Percentiles rank a stretch among this genome's conserved stretches.
These are phyloP conservation scores for Dictyostelium brefeldianum DNA, from an alignment of 78 protist genomes.

Conservation along the genomic window DNA sequence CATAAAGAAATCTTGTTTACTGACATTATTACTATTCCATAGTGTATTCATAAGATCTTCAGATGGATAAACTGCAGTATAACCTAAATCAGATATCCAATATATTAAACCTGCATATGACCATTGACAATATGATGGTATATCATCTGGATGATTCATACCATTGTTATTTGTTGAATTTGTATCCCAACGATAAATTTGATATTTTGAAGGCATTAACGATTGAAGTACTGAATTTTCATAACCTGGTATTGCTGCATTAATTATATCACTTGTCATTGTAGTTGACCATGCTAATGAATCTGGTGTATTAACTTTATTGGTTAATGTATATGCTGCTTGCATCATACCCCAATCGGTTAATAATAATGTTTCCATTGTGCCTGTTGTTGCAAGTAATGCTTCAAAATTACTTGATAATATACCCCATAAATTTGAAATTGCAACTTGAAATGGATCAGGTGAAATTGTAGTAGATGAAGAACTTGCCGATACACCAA, in stretches of 20 bases:
- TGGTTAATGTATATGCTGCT: neutral
- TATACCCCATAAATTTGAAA: neutral
- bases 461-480: neutral
- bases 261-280: neutral
- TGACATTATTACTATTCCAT: neutral
- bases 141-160: neutral
- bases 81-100: neutral
- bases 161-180: neutral
- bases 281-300: conserved; percentile 8
- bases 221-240: conserved; percentile 22
- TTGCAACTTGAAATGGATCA: conserved; percentile 8
- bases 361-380: neutral
- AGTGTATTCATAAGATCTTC: neutral
- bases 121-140: conserved; percentile 15
- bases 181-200: neutral
- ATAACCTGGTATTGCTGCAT: conserved; percentile 4
- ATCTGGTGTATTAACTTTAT: neutral
- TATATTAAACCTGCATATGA: neutral
- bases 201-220: conserved; percentile 17
- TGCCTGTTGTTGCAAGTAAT: neutral
- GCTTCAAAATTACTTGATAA: neutral
- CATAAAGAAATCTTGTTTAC: neutral
- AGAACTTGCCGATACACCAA: neutral
- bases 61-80: neutral
- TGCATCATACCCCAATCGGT: conserved; percentile 42